Conservation (phyloP, 1,284 basidiomycete genomes). For the Agaricales sp. region DNA sequence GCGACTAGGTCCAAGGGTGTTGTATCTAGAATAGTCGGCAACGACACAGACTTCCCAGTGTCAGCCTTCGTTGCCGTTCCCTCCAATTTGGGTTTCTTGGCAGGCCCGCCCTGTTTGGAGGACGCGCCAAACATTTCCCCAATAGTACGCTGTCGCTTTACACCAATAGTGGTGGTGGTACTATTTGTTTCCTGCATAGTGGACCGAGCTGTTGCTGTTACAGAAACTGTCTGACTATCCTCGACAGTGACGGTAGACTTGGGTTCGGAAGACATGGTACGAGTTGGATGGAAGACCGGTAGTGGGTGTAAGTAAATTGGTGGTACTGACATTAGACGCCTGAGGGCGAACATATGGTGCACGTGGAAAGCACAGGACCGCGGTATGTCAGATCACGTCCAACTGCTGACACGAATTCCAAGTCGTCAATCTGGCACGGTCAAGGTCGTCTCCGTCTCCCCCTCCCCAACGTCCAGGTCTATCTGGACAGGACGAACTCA, state of each 20-base stretch:
- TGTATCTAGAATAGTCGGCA: conserved; percentile 43
- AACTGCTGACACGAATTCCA: not conserved
- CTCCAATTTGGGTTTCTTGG: conserved; percentile 1
- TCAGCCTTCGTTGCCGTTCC: conserved; percentile 18
- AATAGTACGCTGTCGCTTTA: conserved; percentile 6
- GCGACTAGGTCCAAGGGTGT: conserved; percentile 57
- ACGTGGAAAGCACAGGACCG: not conserved
- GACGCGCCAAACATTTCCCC: conserved; percentile 6
- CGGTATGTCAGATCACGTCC: not conserved
- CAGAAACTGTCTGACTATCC: not conserved
- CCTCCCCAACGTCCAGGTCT: conserved; percentile 35
- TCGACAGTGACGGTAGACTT: not conserved
- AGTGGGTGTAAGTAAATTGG: not conserved
- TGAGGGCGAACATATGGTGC: not conserved
- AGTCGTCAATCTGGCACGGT: conserved; percentile 57
- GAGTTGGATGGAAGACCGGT: too few relatives aligned
- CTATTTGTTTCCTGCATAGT: not conserved
- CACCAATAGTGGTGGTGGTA: not conserved
- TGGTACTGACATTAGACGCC: not conserved
- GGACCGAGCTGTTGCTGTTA: not conserved
- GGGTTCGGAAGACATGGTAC: not conserved
- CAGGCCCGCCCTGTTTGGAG: conserved; percentile 14
- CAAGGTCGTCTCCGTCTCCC: conserved; percentile 67
- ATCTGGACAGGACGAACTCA: conserved; percentile 30
- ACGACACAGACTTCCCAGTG: conserved; percentile 26